phyloP scores from a whole-genome alignment of 805 yeast species.

The Candida multigemmis region DNA sequence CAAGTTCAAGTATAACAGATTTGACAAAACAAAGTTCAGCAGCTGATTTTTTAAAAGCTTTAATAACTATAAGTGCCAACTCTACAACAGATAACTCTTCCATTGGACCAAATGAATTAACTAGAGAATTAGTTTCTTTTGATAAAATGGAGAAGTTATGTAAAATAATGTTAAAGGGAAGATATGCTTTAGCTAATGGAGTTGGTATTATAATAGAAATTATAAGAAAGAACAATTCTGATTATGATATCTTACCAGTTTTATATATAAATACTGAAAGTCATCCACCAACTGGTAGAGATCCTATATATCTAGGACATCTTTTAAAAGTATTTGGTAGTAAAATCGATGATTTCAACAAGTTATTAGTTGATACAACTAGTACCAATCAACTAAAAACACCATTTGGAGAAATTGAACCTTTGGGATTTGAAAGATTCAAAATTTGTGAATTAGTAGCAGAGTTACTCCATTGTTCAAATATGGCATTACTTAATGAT shows the following conservation, averaged over 20 bases:
- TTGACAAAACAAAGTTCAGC: conserved; percentile 31
- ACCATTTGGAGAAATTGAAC: conserved; percentile 29
- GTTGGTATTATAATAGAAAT: conserved; percentile 40
- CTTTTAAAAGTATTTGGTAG: conserved; percentile 30
- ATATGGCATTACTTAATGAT: conserved; percentile 37
- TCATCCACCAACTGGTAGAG: conserved; percentile 40
- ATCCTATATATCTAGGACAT: conserved; percentile 38
- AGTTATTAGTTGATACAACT: conserved; percentile 15
- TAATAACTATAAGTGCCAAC: conserved; percentile 37
- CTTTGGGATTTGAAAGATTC: conserved; percentile 37
- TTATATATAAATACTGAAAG: conserved; percentile 35
- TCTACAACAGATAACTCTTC: conserved; percentile 37
- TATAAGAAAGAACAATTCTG: conserved; percentile 36
- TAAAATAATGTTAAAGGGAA: conserved; percentile 34
- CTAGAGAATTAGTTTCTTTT: conserved; percentile 32
- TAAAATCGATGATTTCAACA: conserved; percentile 26
- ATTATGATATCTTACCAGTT: conserved; percentile 36
- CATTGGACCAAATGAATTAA: conserved; percentile 38
- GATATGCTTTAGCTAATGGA: conserved; percentile 37
- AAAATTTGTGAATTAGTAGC: conserved; percentile 39
- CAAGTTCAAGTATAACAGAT: conserved; percentile 6
- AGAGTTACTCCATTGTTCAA: conserved; percentile 37
- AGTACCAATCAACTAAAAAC: conserved; percentile 12
- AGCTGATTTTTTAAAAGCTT: conserved; percentile 36
- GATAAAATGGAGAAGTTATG: conserved; percentile 27